A percentile compares a stretch with the other conserved stretches of the same genome.
Evolutionary conservation across 2,329 filamentous ascomycete genomes (phyloP).

Genomic region (Talaromyces funiculosus): DNA sequence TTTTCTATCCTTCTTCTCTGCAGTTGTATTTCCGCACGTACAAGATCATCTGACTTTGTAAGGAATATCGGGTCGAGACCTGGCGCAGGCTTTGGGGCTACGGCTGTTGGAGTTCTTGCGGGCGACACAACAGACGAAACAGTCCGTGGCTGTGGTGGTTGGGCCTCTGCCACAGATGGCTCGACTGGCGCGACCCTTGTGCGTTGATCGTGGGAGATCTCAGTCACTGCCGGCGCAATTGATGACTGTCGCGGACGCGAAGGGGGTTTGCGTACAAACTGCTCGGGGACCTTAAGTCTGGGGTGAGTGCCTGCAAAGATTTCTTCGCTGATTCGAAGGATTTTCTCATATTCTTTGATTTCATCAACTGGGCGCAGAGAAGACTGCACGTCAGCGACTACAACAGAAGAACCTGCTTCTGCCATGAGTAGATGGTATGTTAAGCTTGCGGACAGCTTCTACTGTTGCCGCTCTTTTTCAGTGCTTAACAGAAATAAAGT

Average conservation of each 20-base stretch:
- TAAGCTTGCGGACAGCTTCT: conserved; percentile 6
- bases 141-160: conserved; percentile 5
- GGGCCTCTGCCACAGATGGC: conserved; percentile 17
- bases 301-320: conserved; percentile 68
- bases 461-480: conserved; percentile 8
- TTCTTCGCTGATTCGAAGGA: conserved; percentile 73
- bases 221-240: conserved; percentile 21
- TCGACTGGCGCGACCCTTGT: conserved; percentile 10
- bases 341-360: conserved; percentile 68
- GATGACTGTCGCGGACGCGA: conserved; percentile 31
- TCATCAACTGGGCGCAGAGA: conserved; percentile 46
- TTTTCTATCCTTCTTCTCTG: conserved; percentile 78
- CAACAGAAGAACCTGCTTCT: conserved; percentile 23
- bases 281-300: conserved; percentile 53
- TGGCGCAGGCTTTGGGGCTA: conserved; percentile 49
- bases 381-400: conserved; percentile 26
- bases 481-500: not conserved
- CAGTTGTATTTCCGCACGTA: conserved; percentile 73
- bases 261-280: conserved; percentile 43
- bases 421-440: conserved; percentile 13
- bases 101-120: conserved; percentile 25
- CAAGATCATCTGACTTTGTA: conserved; percentile 77
- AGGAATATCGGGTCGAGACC: conserved; percentile 78
- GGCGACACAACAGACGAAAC: conserved; percentile 19
- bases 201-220: conserved; percentile 18